These are phyloP conservation scores for Penicillium psychrofluorescens DNA, from an alignment of 495 filamentous ascomycete species.

Conservation along the genomic window DNA sequence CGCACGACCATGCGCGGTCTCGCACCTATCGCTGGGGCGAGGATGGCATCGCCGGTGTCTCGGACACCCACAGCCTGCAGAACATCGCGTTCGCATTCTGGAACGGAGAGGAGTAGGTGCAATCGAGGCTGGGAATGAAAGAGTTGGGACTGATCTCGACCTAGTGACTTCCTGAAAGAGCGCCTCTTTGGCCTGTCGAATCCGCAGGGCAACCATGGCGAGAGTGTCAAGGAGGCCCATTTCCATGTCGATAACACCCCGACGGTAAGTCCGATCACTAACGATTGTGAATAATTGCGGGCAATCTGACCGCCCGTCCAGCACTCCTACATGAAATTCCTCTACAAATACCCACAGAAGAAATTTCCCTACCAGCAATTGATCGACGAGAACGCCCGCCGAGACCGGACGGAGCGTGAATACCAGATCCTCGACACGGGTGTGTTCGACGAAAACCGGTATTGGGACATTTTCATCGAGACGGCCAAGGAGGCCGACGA, in stretches of 20 bases:
- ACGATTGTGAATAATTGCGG: too few species aligned
- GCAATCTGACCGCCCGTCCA: constrained; percentile 18
- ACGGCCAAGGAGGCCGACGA: constrained; percentile 87
- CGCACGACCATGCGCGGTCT: constrained; percentile 83
- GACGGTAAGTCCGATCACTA: constrained; percentile 21
- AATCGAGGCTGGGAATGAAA: background rate
- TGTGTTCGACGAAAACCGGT: constrained; percentile 83
- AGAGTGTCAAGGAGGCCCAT: constrained; percentile 92
- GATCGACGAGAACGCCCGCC: constrained; percentile 71
- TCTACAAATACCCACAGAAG: constrained; percentile 94
- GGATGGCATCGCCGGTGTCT: constrained; percentile 94
- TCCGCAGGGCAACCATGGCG: constrained; percentile 92
- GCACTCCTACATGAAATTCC: constrained; percentile 98
- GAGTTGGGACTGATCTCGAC: background rate
- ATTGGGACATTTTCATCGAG: constrained; percentile 97
- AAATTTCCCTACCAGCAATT: constrained; percentile 88
- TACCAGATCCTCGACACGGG: constrained; percentile 90
- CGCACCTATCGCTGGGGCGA: constrained; percentile 91
- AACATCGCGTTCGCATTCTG: constrained; percentile 95
- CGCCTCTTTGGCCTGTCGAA: constrained; percentile 91
- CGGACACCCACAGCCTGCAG: constrained; percentile 79
- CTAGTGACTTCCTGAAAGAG: constrained; percentile 85
- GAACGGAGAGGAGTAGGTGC: constrained; percentile 87
- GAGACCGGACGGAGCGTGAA: constrained; percentile 67
- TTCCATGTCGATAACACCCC: constrained; percentile 96